Evolutionary conservation across 2,329 filamentous ascomycete species (phyloP).

Genomic region (Teratosphaeria viscida): DNA sequence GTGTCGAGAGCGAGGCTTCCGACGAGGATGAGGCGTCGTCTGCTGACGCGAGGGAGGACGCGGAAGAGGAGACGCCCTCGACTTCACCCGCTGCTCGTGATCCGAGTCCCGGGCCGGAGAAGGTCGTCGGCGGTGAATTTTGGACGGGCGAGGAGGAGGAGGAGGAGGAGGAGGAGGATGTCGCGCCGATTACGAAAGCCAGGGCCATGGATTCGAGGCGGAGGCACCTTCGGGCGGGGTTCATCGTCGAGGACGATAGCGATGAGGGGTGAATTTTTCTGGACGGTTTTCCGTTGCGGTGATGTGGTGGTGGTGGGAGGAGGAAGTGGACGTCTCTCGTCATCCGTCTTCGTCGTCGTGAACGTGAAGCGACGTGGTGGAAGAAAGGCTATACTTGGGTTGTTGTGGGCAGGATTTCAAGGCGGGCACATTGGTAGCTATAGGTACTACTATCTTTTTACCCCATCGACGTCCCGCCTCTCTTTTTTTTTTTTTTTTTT

Average conservation of each 20-base stretch:
- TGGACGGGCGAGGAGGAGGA: slow-evolving; percentile 17
- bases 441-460: no score
- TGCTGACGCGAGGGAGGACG: neutral
- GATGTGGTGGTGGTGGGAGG: no score
- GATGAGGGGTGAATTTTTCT: slow-evolving; percentile 2
- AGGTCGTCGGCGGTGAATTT: slow-evolving; percentile 22
- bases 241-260: slow-evolving; percentile 32
- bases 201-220: slow-evolving; percentile 18
- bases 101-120: slow-evolving; percentile 7
- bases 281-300: no score
- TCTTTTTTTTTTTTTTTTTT: no score
- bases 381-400: no score
- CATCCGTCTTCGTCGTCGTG: no score
- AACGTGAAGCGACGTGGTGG: no score
- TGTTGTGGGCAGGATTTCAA: no score
- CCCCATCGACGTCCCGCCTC: no score
- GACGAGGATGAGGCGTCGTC: neutral
- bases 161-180: slow-evolving; percentile 34
- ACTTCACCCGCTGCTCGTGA: slow-evolving; percentile 6
- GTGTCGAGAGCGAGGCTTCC: neutral
- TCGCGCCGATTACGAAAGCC: slow-evolving; percentile 21
- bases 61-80: slow-evolving; percentile 9
- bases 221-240: slow-evolving; percentile 31
- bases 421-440: no score
- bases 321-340: no score